Evolutionary conservation across 2,329 filamentous ascomycete genomes (phyloP).

Genomic region (Colletotrichum navitas): DNA sequence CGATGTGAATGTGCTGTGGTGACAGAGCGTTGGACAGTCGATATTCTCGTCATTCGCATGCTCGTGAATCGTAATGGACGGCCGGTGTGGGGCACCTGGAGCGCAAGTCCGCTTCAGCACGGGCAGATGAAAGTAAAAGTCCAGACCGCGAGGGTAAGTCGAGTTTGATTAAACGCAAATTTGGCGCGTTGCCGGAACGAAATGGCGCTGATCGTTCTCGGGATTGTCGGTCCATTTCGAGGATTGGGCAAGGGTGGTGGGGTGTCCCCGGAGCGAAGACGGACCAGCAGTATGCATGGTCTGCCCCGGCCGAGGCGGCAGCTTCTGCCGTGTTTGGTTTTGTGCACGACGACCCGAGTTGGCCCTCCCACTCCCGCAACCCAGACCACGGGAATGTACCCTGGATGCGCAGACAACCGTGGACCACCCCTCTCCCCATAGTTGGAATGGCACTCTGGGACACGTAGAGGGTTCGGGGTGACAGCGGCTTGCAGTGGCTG

Average conservation of each 20-base stretch:
- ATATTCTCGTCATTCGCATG: conserved; percentile 6
- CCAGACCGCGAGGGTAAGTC: conserved; percentile 18
- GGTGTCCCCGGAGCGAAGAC: conserved; percentile 32
- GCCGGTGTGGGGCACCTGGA: conserved; percentile 34
- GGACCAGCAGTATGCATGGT: conserved; percentile 27
- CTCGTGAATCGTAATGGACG: conserved; percentile 17
- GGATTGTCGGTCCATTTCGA: conserved; percentile 30
- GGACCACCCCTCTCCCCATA: not conserved
- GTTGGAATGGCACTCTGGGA: not conserved
- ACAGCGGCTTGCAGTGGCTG: conserved; percentile 11
- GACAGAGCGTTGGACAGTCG: conserved; percentile 2
- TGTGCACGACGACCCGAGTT: conserved; percentile 4
- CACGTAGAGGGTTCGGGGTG: not conserved
- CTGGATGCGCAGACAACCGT: not conserved
- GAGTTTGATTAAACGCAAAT: conserved; percentile 39
- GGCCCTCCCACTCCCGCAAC: not conserved
- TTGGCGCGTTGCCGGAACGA: conserved; percentile 37
- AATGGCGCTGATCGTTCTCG: conserved; percentile 33
- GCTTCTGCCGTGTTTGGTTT: conserved; percentile 20
- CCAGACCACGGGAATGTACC: conserved; percentile 16
- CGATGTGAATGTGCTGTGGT: not conserved
- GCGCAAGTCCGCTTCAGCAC: conserved; percentile 35
- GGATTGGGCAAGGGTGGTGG: conserved; percentile 25
- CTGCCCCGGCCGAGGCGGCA: conserved; percentile 31
- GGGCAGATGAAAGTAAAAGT: conserved; percentile 26